These are phyloP conservation scores for Aspergillus ellipticus DNA, from an alignment of 495 filamentous ascomycete species.

Conservation along the genomic window DNA sequence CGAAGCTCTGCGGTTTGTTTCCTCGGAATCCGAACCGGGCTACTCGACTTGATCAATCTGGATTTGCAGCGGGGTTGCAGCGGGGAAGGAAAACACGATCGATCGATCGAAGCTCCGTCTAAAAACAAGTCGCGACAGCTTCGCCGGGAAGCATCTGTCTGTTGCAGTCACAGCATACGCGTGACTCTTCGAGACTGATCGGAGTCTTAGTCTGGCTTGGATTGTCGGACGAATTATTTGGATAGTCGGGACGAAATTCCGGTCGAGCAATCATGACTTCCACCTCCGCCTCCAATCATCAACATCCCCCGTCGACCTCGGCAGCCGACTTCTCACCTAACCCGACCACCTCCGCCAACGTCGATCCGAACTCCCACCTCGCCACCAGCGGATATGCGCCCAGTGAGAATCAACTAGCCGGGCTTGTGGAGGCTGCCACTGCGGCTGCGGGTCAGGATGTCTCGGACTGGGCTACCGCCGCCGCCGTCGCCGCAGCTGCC, in stretches of 20 bases:
- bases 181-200: not conserved
- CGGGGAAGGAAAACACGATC: not conserved
- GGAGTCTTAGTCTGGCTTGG: not conserved
- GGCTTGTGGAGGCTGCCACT: constrained; percentile 50
- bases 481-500: constrained; percentile 33
- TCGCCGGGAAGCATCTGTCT: not conserved
- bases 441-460: constrained; percentile 50
- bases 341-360: constrained; percentile 24
- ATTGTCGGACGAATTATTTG: too few species aligned
- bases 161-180: not conserved
- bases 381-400: constrained; percentile 34
- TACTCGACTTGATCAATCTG: not conserved
- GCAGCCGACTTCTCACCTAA: constrained; percentile 26
- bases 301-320: constrained; percentile 31
- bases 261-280: constrained; percentile 26
- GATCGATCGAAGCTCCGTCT: not conserved
- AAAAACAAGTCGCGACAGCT: not conserved
- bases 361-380: constrained; percentile 34
- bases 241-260: too few species aligned
- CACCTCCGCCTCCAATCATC: constrained; percentile 26
- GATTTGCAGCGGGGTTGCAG: too few species aligned
- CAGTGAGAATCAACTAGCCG: constrained; percentile 49
- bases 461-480: constrained; percentile 40
- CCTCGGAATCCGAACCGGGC: not conserved
- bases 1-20: not conserved